A percentile compares a stretch with the other conserved stretches of the same genome.
Evolutionary conservation across 1,284 basidiomycete species (phyloP).

Genomic region (Cutaneotrichosporon sp.): DNA sequence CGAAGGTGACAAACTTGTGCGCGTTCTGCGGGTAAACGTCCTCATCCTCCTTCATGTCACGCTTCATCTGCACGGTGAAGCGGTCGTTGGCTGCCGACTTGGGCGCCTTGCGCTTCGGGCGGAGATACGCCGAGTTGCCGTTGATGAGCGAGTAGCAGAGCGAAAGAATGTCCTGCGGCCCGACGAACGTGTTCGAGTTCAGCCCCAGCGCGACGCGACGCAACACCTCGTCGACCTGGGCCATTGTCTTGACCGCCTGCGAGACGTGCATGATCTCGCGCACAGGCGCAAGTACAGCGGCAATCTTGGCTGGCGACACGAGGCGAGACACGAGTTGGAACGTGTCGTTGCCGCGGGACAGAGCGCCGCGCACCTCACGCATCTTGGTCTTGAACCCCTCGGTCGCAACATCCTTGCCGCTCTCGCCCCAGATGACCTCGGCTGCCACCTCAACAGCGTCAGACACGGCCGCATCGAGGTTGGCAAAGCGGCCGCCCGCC

Average conservation of each 20-base stretch:
- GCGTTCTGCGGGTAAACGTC: constrained; percentile 80
- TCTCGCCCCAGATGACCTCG: constrained; percentile 93
- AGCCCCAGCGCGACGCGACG: constrained; percentile 79
- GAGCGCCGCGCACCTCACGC: constrained; percentile 78
- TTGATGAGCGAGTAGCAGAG: constrained; percentile 87
- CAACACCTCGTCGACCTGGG: constrained; percentile 83
- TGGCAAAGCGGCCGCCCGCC: constrained; percentile 60
- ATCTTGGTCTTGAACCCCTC: constrained; percentile 95
- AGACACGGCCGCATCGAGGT: constrained; percentile 73
- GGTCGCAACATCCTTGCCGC: constrained; percentile 81
- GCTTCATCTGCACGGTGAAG: constrained; percentile 74
- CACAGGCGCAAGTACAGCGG: constrained; percentile 73
- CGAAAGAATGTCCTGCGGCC: constrained; percentile 69
- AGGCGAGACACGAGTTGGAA: constrained; percentile 76
- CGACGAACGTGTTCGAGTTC: constrained; percentile 74
- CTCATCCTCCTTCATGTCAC: constrained; percentile 60
- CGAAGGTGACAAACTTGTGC: constrained; percentile 83
- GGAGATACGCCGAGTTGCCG: constrained; percentile 77
- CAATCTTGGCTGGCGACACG: constrained; percentile 73
- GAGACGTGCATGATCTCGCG: constrained; percentile 85
- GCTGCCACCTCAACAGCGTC: constrained; percentile 78
- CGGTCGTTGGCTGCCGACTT: constrained; percentile 55
- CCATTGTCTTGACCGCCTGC: constrained; percentile 76
- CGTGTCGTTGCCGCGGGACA: constrained; percentile 76
- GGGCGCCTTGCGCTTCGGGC: constrained; percentile 45